Evolutionary conservation across 805 yeast species (phyloP).

Genomic region (Candida patagonica): DNA sequence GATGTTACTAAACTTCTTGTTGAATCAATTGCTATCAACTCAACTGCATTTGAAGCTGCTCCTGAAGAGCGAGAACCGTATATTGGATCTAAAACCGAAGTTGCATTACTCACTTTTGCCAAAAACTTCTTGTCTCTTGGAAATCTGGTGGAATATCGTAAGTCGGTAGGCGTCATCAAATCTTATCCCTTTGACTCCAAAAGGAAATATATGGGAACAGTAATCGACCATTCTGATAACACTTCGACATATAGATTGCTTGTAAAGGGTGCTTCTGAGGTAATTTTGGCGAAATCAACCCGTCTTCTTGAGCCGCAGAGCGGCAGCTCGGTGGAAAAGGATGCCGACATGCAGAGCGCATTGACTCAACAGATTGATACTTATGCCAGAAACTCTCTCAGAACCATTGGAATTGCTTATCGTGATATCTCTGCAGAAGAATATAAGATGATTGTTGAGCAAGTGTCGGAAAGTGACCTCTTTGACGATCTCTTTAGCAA

Average conservation of each 20-base stretch:
- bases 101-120: conserved; percentile 71
- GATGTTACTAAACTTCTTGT: conserved; percentile 24
- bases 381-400: conserved; percentile 69
- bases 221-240: conserved; percentile 34
- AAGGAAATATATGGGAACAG: conserved; percentile 86
- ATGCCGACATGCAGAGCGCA: conserved; percentile 14
- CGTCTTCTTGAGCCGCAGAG: conserved; percentile 14
- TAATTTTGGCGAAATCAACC: conserved; percentile 56
- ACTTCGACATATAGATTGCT: conserved; percentile 43
- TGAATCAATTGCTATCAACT: conserved; percentile 64
- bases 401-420: conserved; percentile 87
- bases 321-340: conserved; percentile 1
- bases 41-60: conserved; percentile 73
- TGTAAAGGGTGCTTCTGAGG: conserved; percentile 93
- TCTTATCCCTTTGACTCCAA: conserved; percentile 85
- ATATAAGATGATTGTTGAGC: conserved; percentile 10
- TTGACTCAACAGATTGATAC: conserved; percentile 31
- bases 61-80: conserved; percentile 44
- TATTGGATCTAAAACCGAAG: conserved; percentile 91
- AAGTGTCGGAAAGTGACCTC: conserved; percentile 15
- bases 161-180: conserved; percentile 44
- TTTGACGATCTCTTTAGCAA: conserved; percentile 18
- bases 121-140: conserved; percentile 39
- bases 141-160: conserved; percentile 41
- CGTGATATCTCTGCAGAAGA: conserved; percentile 39